Conservation (phyloP, 768 basidiomycete genomes). For the Tubosaeta brunneosetosa region DNA sequence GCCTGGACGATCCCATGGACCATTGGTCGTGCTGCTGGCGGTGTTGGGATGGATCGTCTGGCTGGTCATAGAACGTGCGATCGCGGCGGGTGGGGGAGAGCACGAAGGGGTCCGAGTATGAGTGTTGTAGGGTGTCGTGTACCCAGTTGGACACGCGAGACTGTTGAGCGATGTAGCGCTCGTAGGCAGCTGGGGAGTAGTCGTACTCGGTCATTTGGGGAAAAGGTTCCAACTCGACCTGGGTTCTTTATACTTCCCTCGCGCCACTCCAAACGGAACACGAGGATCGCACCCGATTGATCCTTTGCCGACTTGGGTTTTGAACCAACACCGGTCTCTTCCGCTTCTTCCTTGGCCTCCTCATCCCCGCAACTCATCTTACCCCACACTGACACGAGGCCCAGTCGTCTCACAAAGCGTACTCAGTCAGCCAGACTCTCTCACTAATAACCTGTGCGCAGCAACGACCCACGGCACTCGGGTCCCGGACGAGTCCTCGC, state of each 20-base stretch:
- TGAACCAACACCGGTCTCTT: not conserved
- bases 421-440: too few species aligned
- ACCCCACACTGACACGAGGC: slow-evolving; percentile 18
- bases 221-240: not conserved
- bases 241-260: not conserved
- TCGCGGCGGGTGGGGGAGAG: slow-evolving; percentile 29
- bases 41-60: not conserved
- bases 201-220: slow-evolving; percentile 56
- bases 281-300: slow-evolving; percentile 7
- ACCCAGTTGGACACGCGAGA: slow-evolving; percentile 49
- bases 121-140: slow-evolving; percentile 33
- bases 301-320: not conserved
- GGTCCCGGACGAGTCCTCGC: too few species aligned
- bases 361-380: slow-evolving; percentile 20
- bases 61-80: slow-evolving; percentile 25
- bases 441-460: not conserved
- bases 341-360: slow-evolving; percentile 5
- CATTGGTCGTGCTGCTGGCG: slow-evolving; percentile 14
- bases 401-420: too few species aligned
- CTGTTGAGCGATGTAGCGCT: slow-evolving; percentile 45
- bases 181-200: slow-evolving; percentile 51
- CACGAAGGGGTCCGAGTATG: slow-evolving; percentile 27
- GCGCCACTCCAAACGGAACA: slow-evolving; percentile 2
- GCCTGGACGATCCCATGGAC: slow-evolving; percentile 20
- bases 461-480: not conserved